Conservation (phyloP, 805 yeast genomes). For the Priceomyces haplophilus region DNA sequence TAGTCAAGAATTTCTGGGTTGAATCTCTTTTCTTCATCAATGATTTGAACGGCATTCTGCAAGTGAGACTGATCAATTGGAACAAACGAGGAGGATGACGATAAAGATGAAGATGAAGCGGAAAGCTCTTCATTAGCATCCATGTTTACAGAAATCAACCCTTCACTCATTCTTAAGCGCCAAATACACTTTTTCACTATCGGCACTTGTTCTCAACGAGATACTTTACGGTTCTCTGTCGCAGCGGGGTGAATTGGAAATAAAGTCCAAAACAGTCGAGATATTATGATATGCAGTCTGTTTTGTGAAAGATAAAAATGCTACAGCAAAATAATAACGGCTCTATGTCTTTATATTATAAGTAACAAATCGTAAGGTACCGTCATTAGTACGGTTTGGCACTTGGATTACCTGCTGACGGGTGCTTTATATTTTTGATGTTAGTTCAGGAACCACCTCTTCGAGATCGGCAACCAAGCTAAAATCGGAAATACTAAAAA, state of each 20-base stretch:
- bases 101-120: conserved; percentile 25
- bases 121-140: conserved; percentile 5
- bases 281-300: too few relatives aligned
- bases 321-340: too few relatives aligned
- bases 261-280: too few relatives aligned
- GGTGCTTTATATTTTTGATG: conserved; percentile 52
- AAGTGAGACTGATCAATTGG: conserved; percentile 30
- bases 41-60: conserved; percentile 54
- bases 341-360: too few relatives aligned
- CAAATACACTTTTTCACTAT: neutral
- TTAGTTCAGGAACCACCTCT: conserved; percentile 86
- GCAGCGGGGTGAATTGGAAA: too few relatives aligned
- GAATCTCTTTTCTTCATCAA: conserved; percentile 59
- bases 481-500: conserved; percentile 84
- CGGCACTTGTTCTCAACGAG: neutral
- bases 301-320: too few relatives aligned
- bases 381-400: too few relatives aligned
- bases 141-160: conserved; percentile 6
- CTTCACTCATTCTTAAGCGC: conserved; percentile 4
- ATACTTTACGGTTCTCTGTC: too few relatives aligned
- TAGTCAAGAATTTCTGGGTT: conserved; percentile 33
- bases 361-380: too few relatives aligned
- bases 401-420: neutral
- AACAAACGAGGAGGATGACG: conserved; percentile 38
- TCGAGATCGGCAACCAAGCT: conserved; percentile 88